A percentile compares a stretch with the other conserved stretches of the same genome.
Conservation (phyloP, 495 filamentous ascomycete genomes). For the Chlorociboria aeruginascens region DNA sequence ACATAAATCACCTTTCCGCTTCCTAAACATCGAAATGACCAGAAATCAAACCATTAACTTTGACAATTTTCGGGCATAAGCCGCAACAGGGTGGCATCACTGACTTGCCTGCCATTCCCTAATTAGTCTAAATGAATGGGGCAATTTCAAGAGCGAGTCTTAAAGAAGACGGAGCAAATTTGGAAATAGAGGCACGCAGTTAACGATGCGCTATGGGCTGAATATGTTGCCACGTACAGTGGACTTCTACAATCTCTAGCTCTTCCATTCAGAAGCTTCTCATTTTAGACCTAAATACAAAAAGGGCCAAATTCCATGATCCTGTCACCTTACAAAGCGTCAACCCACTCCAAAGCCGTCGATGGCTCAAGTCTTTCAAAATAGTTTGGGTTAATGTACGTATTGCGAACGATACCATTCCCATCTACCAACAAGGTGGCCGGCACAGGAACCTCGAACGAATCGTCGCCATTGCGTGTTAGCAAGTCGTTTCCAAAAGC, state of each 20-base stretch:
- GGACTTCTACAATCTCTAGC: neutral
- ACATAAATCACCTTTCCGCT: too few relatives aligned
- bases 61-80: too few relatives aligned
- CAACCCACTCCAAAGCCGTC: slow-evolving; percentile 24
- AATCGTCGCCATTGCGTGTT: slow-evolving; percentile 22
- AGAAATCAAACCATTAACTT: too few relatives aligned
- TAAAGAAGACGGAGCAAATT: too few relatives aligned
- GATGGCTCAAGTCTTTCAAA: slow-evolving; percentile 22
- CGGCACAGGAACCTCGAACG: slow-evolving; percentile 23
- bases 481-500: slow-evolving; percentile 15
- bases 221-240: neutral
- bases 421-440: slow-evolving; percentile 25
- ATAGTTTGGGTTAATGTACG: slow-evolving; percentile 25
- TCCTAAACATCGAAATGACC: too few relatives aligned
- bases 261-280: too few relatives aligned
- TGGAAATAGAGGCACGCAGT: too few relatives aligned
- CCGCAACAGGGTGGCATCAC: too few relatives aligned
- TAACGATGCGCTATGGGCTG: too few relatives aligned
- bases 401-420: slow-evolving; percentile 23
- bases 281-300: neutral
- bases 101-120: too few relatives aligned
- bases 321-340: slow-evolving; percentile 8
- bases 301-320: neutral
- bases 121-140: too few relatives aligned
- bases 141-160: too few relatives aligned